Conservation (phyloP, 495 filamentous ascomycete genomes). For the Penicillium malachiteum region DNA sequence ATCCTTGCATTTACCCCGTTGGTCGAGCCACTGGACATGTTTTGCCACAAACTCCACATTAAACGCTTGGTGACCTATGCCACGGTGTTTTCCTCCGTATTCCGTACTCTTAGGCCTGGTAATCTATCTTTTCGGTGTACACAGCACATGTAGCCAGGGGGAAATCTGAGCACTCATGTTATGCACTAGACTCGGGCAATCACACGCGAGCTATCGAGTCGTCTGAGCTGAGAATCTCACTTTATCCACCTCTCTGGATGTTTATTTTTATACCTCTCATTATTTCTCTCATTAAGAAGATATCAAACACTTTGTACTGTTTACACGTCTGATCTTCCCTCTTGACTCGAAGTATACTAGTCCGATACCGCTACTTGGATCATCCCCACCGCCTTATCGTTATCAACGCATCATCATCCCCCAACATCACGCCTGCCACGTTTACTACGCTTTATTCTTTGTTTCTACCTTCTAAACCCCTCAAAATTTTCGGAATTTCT, state of each 20-base stretch:
- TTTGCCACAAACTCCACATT: conserved; percentile 19
- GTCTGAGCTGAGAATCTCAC: neutral
- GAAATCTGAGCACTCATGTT: neutral
- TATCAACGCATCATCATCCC: conserved; percentile 24
- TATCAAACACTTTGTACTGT: too few species aligned
- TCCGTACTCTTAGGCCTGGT: too few species aligned
- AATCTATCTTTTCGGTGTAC: neutral
- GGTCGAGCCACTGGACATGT: neutral
- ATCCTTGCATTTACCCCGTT: conserved; percentile 10
- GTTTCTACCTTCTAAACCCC: neutral
- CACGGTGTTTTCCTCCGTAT: too few species aligned
- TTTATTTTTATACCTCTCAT: neutral
- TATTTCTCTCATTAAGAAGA: too few species aligned
- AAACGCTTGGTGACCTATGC: conserved; percentile 1
- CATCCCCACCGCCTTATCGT: conserved; percentile 22
- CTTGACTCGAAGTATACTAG: neutral
- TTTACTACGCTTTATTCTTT: neutral
- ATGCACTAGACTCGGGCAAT: conserved; percentile 1
- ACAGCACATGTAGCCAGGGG: neutral
- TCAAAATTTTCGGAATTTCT: neutral
- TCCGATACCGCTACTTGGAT: conserved; percentile 23
- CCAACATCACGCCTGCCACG: conserved; percentile 1
- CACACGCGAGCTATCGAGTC: conserved; percentile 26
- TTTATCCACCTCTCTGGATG: neutral
- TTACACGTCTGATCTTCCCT: too few species aligned